Base-by-base conservation (phyloP, 805 yeast species). In the Cyberlindnera lachancei region DNA sequence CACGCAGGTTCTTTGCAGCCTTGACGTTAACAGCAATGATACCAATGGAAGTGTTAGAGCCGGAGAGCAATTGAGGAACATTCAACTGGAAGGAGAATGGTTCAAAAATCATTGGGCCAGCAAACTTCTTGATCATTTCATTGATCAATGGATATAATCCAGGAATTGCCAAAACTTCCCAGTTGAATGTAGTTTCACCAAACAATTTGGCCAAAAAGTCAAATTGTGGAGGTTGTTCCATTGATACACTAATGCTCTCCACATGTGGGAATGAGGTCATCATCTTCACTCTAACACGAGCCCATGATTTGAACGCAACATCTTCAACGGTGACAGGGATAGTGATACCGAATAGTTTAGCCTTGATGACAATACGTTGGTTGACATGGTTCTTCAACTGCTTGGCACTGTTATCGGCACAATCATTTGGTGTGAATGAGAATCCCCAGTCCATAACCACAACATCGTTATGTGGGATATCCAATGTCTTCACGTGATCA, bases 361-460 rank as follows among this genome's bases (percentile, higher is more conserved):
- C 81, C 48, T 84, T 85, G 23, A 90, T 73, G 23, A 81, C 77
- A 27, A 82, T 68, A 50, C 74, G 75, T 52, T 88, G 94, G 57
- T 88, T 87, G 26, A 87, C 88, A 45, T 75, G 77, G 55, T 78
- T 85, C 53, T 79, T 84, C 57, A 81, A 56, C 58, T 92, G 96
- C 50, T 90, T 84, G 18, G 78, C 75, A 34, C 86, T 85, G 46
- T 86, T 64, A 56, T 92, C 99, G 25, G 81, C 80, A 30, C 75
- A 58, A 24, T 87, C 82, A 58, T 85, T 86, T n/a, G 99, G 98
- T 18, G 85, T 81, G 63, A 88, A 85, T 1, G 96, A 83, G 27
- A 82, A 72, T 25, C 78, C 81, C 96, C 96, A 90, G 59, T 92
- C 98, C 96, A 92, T 92, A 33, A 94, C 96, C 9, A 90, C 94